A percentile compares a stretch with the other conserved stretches of the same genome.
Conservation (phyloP, 23 red algal species). For the Cyanidium caldarium region DNA sequence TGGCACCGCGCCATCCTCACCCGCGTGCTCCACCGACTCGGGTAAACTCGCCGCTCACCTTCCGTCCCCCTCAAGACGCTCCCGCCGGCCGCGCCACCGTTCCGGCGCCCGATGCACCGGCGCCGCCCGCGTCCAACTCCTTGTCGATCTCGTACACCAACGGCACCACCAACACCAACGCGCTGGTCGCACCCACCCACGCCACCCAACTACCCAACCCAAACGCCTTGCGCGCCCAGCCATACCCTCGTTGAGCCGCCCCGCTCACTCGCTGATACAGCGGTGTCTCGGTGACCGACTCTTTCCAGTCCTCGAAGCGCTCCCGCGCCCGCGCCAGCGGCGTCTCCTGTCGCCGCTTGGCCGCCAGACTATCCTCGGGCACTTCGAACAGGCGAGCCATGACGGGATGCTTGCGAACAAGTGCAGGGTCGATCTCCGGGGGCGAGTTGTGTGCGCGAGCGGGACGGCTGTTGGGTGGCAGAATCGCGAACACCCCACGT, state of each 20-base stretch:
- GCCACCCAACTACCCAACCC: conserved; percentile 1
- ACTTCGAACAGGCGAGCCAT: conserved; percentile 5
- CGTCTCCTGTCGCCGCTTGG: background rate
- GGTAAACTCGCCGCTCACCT: no score
- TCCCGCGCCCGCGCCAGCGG: background rate
- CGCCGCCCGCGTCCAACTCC: conserved; percentile 26
- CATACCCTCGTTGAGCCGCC: background rate
- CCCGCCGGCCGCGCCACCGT: no score
- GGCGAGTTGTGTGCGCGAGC: no score
- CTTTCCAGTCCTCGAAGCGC: conserved; percentile 3
- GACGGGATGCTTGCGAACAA: background rate
- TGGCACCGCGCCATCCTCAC: no score
- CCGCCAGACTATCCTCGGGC: background rate
- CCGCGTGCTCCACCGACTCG: no score
- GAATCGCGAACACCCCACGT: no score
- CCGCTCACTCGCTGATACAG: background rate
- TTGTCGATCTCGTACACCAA: conserved; percentile 91
- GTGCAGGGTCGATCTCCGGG: no score
- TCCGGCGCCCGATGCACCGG: background rate
- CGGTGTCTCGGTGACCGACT: background rate
- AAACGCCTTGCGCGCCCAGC: background rate
- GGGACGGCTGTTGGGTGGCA: no score
- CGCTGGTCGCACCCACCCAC: conserved; percentile 69
- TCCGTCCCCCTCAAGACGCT: no score
- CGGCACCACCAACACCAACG: conserved; percentile 64